phyloP scores from a whole-genome alignment of 495 filamentous ascomycete genomes.

The Penicillium samsonianum region DNA sequence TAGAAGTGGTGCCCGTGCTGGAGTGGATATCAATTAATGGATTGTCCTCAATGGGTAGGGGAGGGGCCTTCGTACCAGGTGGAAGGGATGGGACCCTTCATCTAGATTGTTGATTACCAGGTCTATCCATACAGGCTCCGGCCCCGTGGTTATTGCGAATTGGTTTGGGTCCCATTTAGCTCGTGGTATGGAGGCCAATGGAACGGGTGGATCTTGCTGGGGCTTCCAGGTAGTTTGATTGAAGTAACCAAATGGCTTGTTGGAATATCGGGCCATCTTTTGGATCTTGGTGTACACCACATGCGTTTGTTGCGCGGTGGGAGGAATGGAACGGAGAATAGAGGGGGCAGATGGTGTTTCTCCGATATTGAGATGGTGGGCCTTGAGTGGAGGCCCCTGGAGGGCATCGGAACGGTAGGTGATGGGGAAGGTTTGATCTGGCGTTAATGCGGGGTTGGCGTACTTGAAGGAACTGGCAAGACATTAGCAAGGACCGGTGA shows the following conservation, averaged over 20 bases:
- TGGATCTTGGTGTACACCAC: slow-evolving; percentile 53
- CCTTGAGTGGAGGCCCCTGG: slow-evolving; percentile 2
- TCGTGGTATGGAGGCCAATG: slow-evolving; percentile 34
- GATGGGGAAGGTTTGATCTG: slow-evolving; percentile 45
- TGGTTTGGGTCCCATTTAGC: slow-evolving; percentile 47
- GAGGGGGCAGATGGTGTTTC: slow-evolving; percentile 27
- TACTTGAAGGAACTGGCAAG: slow-evolving; percentile 46
- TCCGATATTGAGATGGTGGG: slow-evolving; percentile 26
- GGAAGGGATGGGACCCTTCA: slow-evolving; percentile 53
- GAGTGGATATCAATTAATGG: slow-evolving; percentile 40
- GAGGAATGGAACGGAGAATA: slow-evolving; percentile 26
- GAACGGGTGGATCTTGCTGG: slow-evolving; percentile 33
- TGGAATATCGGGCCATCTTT: slow-evolving; percentile 40
- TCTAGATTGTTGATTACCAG: slow-evolving; percentile 56
- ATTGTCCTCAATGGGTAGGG: neutral
- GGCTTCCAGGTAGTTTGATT: slow-evolving; percentile 50
- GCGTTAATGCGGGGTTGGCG: slow-evolving; percentile 45
- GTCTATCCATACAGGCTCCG: slow-evolving; percentile 43
- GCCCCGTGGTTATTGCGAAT: slow-evolving; percentile 34
- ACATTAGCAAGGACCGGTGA: slow-evolving; percentile 2
- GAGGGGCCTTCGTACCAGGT: slow-evolving; percentile 36
- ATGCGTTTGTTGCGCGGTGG: slow-evolving; percentile 40
- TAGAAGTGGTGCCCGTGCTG: slow-evolving; percentile 87
- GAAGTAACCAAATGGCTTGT: slow-evolving; percentile 49
- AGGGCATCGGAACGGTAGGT: slow-evolving; percentile 7